Evolutionary conservation across 2,329 filamentous ascomycete genomes (phyloP).

Genomic region (Botrytis galanthina): DNA sequence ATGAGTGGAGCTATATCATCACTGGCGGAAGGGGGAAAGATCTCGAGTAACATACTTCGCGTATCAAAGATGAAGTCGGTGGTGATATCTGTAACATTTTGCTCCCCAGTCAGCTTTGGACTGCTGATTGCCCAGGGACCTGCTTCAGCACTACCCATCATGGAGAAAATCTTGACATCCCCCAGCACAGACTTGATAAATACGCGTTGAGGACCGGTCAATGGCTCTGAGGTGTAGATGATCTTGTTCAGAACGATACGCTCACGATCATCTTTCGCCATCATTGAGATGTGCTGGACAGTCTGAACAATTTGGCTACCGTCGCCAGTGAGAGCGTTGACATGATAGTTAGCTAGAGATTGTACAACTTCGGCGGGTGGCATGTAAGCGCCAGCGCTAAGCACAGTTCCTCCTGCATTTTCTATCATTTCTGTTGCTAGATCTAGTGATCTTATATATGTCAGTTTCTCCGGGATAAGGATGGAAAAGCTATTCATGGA

Average conservation of each 20-base stretch:
- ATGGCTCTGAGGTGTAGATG: conserved; percentile 9
- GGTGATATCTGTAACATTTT: background rate
- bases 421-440: background rate
- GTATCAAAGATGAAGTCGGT: conserved; percentile 6
- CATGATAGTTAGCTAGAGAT: background rate
- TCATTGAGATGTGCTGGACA: background rate
- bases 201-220: background rate
- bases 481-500: background rate
- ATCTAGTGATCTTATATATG: background rate
- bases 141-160: conserved; percentile 5
- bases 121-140: conserved; percentile 10
- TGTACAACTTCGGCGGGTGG: background rate
- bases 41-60: conserved; percentile 2
- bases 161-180: background rate
- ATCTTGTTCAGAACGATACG: conserved; percentile 3
- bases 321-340: conserved; percentile 3
- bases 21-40: background rate
- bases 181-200: background rate
- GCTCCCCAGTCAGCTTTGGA: background rate
- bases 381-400: conserved; percentile 5
- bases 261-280: background rate
- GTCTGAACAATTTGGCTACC: conserved; percentile 1
- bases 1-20: background rate
- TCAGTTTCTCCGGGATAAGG: background rate
- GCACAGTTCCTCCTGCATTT: conserved; percentile 1